Percentiles rank a stretch among this genome's conserved stretches.
Conservation (phyloP, 2,329 filamentous ascomycete species). For the Pseudogymnoascus sp. region DNA sequence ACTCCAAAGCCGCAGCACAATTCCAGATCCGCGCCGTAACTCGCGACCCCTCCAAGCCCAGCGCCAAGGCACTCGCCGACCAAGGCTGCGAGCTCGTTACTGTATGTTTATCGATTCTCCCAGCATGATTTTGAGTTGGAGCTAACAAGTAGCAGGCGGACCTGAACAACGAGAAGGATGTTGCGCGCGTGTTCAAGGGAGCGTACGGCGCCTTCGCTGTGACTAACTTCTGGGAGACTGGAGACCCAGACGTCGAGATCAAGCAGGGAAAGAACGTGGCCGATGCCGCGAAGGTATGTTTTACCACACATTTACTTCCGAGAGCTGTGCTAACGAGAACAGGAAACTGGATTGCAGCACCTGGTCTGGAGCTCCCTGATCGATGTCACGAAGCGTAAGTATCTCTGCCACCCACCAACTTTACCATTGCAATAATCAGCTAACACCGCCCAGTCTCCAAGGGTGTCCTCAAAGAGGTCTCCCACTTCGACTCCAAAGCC, state of each 20-base stretch:
- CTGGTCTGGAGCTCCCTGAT: constrained; percentile 38
- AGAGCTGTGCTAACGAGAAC: constrained; percentile 10
- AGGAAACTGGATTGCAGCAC: constrained; percentile 36
- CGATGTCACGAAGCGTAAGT: constrained; percentile 33
- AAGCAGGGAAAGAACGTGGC: constrained; percentile 41
- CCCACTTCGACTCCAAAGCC: constrained; percentile 32
- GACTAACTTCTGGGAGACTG: constrained; percentile 28
- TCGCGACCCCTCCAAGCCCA: constrained; percentile 34
- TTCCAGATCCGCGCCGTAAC: constrained; percentile 41
- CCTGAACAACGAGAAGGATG: constrained; percentile 32
- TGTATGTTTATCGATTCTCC: constrained; percentile 20
- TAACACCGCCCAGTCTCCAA: constrained; percentile 29
- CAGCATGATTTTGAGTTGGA: background rate
- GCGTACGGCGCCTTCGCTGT: constrained; percentile 27
- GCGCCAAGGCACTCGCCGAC: constrained; percentile 32
- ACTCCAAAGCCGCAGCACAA: constrained; percentile 32
- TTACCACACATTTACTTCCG: background rate
- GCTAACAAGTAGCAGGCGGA: constrained; percentile 27
- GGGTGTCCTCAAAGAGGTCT: constrained; percentile 33
- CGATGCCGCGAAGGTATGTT: constrained; percentile 35
- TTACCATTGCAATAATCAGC: background rate
- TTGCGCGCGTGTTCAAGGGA: constrained; percentile 27
- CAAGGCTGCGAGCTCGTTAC: constrained; percentile 37
- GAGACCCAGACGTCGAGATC: constrained; percentile 33
- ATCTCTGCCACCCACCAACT: background rate